A percentile compares a stretch with the other conserved stretches of the same genome.
Conservation (phyloP, 2,329 filamentous ascomycete genomes). For the Fusarium duplospermum region DNA sequence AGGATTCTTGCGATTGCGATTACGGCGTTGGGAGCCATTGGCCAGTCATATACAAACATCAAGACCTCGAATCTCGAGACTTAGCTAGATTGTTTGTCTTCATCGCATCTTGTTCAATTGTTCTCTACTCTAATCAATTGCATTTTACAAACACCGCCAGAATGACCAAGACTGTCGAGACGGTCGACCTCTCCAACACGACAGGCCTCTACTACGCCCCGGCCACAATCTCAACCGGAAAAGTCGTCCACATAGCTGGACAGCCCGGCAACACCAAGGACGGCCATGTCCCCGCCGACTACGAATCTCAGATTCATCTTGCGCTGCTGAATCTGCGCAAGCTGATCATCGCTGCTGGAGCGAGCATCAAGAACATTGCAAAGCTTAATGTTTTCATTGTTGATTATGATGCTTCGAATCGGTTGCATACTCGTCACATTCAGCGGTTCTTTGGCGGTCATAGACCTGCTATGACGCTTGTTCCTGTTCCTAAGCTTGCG, state of each 20-base stretch:
- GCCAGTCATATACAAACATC: not conserved
- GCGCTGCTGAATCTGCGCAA: slow-evolving; percentile 53
- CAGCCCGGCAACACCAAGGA: slow-evolving; percentile 49
- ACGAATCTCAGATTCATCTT: slow-evolving; percentile 56
- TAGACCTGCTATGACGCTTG: slow-evolving; percentile 55
- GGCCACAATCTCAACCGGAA: slow-evolving; percentile 19
- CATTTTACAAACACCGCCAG: not conserved
- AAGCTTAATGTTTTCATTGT: slow-evolving; percentile 59
- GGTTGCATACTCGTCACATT: slow-evolving; percentile 52
- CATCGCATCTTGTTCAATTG: not conserved
- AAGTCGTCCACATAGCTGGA: slow-evolving; percentile 49
- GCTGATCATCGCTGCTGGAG: slow-evolving; percentile 50
- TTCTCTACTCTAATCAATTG: not conserved
- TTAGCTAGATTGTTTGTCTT: not conserved
- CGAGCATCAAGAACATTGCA: slow-evolving; percentile 51
- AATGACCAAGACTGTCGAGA: slow-evolving; percentile 25
- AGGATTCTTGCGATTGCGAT: not conserved
- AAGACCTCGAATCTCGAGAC: not conserved
- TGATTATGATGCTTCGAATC: slow-evolving; percentile 52
- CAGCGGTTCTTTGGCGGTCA: slow-evolving; percentile 53
- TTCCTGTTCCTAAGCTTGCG: slow-evolving; percentile 56
- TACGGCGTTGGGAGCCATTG: not conserved
- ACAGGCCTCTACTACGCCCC: slow-evolving; percentile 21
- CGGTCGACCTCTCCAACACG: slow-evolving; percentile 32
- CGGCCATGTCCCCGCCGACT: slow-evolving; percentile 50